Evolutionary conservation across 371 early-diverging fungal genomes (phyloP), one percentile per base, ranked within the genome.

Genomic region (Conidiobolus incongruus): DNA sequence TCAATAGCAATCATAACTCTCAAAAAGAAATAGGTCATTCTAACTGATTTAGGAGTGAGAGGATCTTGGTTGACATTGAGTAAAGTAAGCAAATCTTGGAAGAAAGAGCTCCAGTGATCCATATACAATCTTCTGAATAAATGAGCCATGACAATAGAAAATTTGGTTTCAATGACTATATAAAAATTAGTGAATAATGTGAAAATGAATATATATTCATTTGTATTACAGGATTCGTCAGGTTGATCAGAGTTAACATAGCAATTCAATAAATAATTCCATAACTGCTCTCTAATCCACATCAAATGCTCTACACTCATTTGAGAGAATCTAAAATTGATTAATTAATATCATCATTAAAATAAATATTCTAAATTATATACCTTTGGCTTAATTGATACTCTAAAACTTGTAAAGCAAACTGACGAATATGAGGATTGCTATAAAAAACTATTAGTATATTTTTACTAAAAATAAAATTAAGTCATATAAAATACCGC

Each of bases 51-150:
- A 55, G 51, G 2, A 48, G 20, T 1, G 58, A 40, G 28, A 49
- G 50, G 12, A 50, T 50, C 44, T 47, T 24, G 11, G 22, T 38
- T 38, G 3, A n/a, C 36, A 38, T 37, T 39, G 13, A 85, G 59
- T 44, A 88, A 55, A 3, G 64, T 52, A 12, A 90, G 60, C 49
- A 91, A 63, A 41, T 91, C 89, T 34, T 77, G 71, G 44, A 90
- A 84, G 53, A 94, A 91, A 7, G 66, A 61, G 1, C 77, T 75
- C 95, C 95, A 94, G 21, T 60, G 55, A 13, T 66, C 64, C n/a
- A 79, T 81, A 55, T 87, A 94, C 50, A 78, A 72, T 41, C 72
- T 66, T 7, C 73, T 60, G 55, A 88, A 86, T 13, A 89, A 55
- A n/a, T 80, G 52, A 4, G 86, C 78, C n/a, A 92, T 48, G 13